phyloP scores from a whole-genome alignment of 495 filamentous ascomycete species.

The Coniosporium apollinis region DNA sequence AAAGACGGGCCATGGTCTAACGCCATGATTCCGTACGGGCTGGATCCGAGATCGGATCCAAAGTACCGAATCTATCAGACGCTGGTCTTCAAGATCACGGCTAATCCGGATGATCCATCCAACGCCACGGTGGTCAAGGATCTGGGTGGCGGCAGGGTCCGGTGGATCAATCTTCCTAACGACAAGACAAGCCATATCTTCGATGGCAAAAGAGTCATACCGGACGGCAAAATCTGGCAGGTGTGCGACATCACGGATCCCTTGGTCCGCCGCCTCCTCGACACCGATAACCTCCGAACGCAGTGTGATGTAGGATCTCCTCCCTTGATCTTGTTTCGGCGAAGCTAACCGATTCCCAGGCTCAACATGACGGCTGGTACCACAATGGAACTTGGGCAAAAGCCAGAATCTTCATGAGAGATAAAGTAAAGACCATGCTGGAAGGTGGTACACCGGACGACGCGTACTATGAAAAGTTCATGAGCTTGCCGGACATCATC shows the following conservation, averaged over 20 bases:
- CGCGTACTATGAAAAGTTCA: neutral
- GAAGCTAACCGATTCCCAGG: slow-evolving; percentile 7
- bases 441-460: slow-evolving; percentile 30
- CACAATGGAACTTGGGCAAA: slow-evolving; percentile 61
- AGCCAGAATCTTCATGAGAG: slow-evolving; percentile 67
- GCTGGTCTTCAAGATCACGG: slow-evolving; percentile 49
- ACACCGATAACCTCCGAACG: slow-evolving; percentile 25
- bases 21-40: slow-evolving; percentile 61
- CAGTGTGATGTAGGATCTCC: slow-evolving; percentile 25
- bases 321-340: slow-evolving; percentile 16
- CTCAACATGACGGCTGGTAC: slow-evolving; percentile 58
- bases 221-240: slow-evolving; percentile 81
- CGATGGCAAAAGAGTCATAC: slow-evolving; percentile 47
- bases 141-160: neutral
- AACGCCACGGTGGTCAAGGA: neutral
- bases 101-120: neutral
- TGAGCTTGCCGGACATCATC: neutral
- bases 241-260: slow-evolving; percentile 82
- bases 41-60: slow-evolving; percentile 66
- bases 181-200: slow-evolving; percentile 48
- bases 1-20: slow-evolving; percentile 81
- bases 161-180: too few species aligned
- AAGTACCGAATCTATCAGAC: slow-evolving; percentile 73
- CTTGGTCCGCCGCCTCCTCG: slow-evolving; percentile 37
- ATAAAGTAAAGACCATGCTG: slow-evolving; percentile 44